These are phyloP conservation scores for Pythium periplocum DNA, from an alignment of 352 stramenopile genomes.

Conservation along the genomic window DNA sequence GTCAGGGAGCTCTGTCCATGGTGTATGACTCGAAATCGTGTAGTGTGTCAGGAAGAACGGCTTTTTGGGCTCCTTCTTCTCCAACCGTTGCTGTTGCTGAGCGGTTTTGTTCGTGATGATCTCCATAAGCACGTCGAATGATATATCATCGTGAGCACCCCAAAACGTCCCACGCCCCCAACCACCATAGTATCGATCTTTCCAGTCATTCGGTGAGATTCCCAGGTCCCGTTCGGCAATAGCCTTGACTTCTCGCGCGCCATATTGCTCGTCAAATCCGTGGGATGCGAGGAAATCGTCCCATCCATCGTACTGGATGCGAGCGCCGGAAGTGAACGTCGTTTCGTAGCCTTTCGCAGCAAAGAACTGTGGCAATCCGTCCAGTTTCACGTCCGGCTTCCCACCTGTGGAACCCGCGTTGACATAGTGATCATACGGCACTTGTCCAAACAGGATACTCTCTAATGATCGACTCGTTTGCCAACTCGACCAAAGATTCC, in stretches of 20 bases:
- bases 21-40: slow-evolving; percentile 51
- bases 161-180: slow-evolving; percentile 9
- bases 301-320: slow-evolving; percentile 45
- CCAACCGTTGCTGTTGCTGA: slow-evolving; percentile 23
- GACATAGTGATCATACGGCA: slow-evolving; percentile 33
- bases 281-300: slow-evolving; percentile 37
- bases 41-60: slow-evolving; percentile 60
- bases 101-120: slow-evolving; percentile 39
- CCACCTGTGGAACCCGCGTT: slow-evolving; percentile 32
- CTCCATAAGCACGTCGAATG: slow-evolving; percentile 38
- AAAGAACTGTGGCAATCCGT: slow-evolving; percentile 47
- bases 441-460: slow-evolving; percentile 45
- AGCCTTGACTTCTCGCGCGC: slow-evolving; percentile 13
- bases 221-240: slow-evolving; percentile 26
- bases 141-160: slow-evolving; percentile 55
- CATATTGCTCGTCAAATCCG: slow-evolving; percentile 42
- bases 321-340: slow-evolving; percentile 39
- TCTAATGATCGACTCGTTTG: slow-evolving; percentile 51
- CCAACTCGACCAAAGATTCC: slow-evolving; percentile 60
- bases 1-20: slow-evolving; percentile 25
- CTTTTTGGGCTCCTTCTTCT: slow-evolving; percentile 23
- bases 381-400: slow-evolving; percentile 20
- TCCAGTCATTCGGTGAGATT: slow-evolving; percentile 28
- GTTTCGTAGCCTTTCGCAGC: slow-evolving; percentile 43
- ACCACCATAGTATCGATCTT: slow-evolving; percentile 10